Conservation (phyloP, 2,329 filamentous ascomycete species). For the Nectriaceae sp. region DNA sequence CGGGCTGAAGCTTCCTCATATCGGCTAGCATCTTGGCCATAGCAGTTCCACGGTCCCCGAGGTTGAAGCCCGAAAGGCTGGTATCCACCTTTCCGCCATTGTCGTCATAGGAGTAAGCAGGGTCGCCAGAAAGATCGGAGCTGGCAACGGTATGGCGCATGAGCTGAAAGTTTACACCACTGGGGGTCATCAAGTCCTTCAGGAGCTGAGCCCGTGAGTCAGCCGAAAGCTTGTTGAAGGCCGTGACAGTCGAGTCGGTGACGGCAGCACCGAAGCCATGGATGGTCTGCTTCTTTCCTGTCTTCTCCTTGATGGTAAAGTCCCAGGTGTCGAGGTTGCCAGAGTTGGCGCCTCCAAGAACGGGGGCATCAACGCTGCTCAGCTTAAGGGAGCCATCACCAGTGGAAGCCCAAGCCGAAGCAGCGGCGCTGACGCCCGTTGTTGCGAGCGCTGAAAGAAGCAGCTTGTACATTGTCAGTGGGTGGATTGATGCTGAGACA, state of each 20-base stretch:
- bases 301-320: constrained; percentile 41
- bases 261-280: constrained; percentile 45
- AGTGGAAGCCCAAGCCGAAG: constrained; percentile 31
- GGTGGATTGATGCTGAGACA: too few relatives aligned
- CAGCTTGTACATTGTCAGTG: neutral
- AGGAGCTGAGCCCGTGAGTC: constrained; percentile 34
- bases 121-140: constrained; percentile 42
- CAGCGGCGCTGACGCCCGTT: constrained; percentile 2
- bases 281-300: constrained; percentile 38
- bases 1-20: constrained; percentile 37
- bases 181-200: constrained; percentile 36
- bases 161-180: constrained; percentile 41
- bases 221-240: constrained; percentile 36
- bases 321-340: constrained; percentile 37
- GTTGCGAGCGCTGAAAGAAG: neutral
- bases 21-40: constrained; percentile 40
- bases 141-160: constrained; percentile 43
- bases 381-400: constrained; percentile 40
- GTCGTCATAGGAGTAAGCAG: constrained; percentile 43
- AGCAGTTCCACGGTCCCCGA: constrained; percentile 40
- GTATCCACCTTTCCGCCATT: constrained; percentile 15
- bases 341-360: constrained; percentile 34
- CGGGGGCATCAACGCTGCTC: constrained; percentile 34
- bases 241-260: constrained; percentile 43
- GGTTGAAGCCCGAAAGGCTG: constrained; percentile 29